Base-by-base conservation (phyloP, 208 protist genomes). In the Trypanosoma vivax region DNA sequence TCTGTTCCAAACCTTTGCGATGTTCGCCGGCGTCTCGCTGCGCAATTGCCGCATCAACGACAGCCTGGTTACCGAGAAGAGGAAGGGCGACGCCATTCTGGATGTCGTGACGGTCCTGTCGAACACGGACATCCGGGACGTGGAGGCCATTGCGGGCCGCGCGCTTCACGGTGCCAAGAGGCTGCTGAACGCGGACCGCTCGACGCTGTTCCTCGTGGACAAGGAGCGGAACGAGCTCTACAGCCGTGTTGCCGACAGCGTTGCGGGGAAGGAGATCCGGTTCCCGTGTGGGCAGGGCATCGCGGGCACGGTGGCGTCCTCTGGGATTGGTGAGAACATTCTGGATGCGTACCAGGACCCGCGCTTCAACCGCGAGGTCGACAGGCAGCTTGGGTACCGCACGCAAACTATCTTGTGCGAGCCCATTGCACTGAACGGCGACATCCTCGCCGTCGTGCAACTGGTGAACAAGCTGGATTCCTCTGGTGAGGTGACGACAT, bases 391-490 rank as follows among this genome's bases (percentile, higher is more conserved):
- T 11, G 83, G 83, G 9, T 84, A 85, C 52, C 64, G 65, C 60
- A 83, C 79, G 2, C 66, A 92, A 45, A 79, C 76, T 6, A 35
- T 39, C 9, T 34, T 59, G 16, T 46, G 28, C 27, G 65, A 83
- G 70, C 83, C 83, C 19, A 81, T 90, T 41, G 53, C 75, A 19
- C 66, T 91, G 39, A 78, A 88, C 56, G 73, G 73, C 43, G 80
- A 89, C 30, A 76, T 92, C 50, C 76, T 92, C 41, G 84, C 84
- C 1, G 84, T 92, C n/a, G 79, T 86, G 42, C 85, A 92, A 54
- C 72, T 92, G 5, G 78, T 92, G 24, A 92, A 92, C 60, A 92
- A 92, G 57, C 41, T 92, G 18, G 47, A 70, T 47, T 43, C 53
- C 3, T 27, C 83, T 16, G 79, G 83, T 11, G 49, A 52, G 27